These are phyloP conservation scores for Hyphopichia burtonii DNA, from an alignment of 1,139 yeast species.

Conservation along the genomic window DNA sequence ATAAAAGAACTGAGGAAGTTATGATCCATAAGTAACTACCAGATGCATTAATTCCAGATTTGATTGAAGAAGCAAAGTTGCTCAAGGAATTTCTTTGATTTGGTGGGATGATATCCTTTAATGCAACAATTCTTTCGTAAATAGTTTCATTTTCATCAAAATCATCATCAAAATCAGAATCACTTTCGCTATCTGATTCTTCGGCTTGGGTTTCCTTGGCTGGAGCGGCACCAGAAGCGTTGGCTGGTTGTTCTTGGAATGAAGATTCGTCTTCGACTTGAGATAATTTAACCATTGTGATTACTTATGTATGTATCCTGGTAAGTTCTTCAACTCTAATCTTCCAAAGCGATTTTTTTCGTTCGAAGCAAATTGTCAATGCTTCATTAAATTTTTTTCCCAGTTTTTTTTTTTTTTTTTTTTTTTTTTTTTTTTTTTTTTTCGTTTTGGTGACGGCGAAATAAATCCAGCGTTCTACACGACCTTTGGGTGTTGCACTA, in stretches of 20 bases:
- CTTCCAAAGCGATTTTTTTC: not conserved
- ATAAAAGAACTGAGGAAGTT: slow-evolving; percentile 77
- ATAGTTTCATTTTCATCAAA: slow-evolving; percentile 84
- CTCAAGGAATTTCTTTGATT: slow-evolving; percentile 62
- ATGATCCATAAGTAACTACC: slow-evolving; percentile 83
- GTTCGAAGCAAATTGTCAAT: not conserved
- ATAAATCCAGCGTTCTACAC: not conserved
- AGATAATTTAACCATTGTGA: slow-evolving; percentile 68
- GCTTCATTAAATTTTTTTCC: not conserved
- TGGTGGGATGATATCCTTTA: slow-evolving; percentile 90
- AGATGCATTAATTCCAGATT: slow-evolving; percentile 52
- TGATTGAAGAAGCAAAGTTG: slow-evolving; percentile 35
- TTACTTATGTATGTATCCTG: not conserved
- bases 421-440: not conserved
- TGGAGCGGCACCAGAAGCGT: slow-evolving; percentile 11
- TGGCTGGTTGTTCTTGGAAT: slow-evolving; percentile 9
- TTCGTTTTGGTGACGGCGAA: not conserved
- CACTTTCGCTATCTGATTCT: slow-evolving; percentile 48
- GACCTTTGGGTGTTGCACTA: slow-evolving; percentile 1
- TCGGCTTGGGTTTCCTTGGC: slow-evolving; percentile 31
- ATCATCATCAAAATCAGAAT: slow-evolving; percentile 66
- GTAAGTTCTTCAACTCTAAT: not conserved
- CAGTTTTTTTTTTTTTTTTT: not conserved
- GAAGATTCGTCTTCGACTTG: slow-evolving; percentile 61
- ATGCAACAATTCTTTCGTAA: slow-evolving; percentile 82